Conservation (phyloP, 345 rosid species). For the Rhizophora mangle region DNA sequence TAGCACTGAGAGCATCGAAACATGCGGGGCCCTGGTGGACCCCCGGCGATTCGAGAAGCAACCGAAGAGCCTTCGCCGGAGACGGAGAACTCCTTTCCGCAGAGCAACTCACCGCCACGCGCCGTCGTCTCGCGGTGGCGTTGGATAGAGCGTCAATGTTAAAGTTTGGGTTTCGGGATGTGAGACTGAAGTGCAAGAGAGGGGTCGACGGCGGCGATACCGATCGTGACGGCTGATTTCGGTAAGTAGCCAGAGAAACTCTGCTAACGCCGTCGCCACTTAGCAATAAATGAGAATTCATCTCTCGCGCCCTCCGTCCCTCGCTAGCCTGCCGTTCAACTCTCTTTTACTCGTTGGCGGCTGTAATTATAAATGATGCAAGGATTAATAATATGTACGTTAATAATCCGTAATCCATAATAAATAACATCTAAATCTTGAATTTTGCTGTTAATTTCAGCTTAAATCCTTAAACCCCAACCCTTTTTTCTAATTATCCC, state of each 20-base stretch:
- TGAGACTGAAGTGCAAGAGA: background rate
- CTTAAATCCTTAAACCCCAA: too few relatives aligned
- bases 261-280: background rate
- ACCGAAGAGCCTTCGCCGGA: conserved; percentile 42
- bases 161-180: background rate
- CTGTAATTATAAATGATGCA: too few relatives aligned
- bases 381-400: too few relatives aligned
- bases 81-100: conserved; percentile 19
- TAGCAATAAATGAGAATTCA: too few relatives aligned
- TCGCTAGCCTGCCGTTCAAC: too few relatives aligned
- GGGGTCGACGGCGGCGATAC: background rate
- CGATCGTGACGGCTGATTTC: background rate
- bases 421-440: too few relatives aligned
- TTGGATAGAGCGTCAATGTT: background rate
- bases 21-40: conserved; percentile 91
- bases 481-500: too few relatives aligned
- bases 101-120: background rate
- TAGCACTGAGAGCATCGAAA: conserved; percentile 93
- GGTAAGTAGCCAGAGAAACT: background rate
- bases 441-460: too few relatives aligned
- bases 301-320: too few relatives aligned
- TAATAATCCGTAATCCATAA: too few relatives aligned
- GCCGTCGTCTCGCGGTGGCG: background rate
- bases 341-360: too few relatives aligned
- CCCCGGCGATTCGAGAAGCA: conserved; percentile 62